Evolutionary conservation across 345 rosid genomes (phyloP).

Genomic region (Populus pruinosa): DNA sequence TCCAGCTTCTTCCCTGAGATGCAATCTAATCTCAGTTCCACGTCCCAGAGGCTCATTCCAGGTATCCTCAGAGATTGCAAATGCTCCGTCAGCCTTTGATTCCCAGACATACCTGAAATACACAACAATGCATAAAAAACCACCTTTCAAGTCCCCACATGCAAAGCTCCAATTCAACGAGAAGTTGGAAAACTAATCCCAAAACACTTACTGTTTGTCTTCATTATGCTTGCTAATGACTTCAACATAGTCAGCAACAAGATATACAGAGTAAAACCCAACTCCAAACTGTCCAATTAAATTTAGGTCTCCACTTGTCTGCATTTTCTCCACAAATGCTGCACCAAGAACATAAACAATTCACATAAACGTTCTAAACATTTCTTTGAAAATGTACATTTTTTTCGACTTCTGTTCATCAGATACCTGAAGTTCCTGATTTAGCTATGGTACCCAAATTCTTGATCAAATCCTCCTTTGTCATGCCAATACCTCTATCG

Average conservation of each 20-base stretch:
- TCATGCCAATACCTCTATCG: conserved; percentile 97
- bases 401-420: background rate
- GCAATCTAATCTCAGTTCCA: conserved; percentile 94
- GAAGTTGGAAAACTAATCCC: background rate
- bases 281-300: conserved; percentile 99
- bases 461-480: conserved; percentile 94
- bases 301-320: conserved; percentile 88
- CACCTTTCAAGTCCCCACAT: background rate
- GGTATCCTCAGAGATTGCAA: conserved; percentile 93
- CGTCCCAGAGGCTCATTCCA: conserved; percentile 98
- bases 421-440: conserved; percentile 95
- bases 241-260: conserved; percentile 96
- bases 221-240: conserved; percentile 95
- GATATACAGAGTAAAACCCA: conserved; percentile 97
- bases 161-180: background rate
- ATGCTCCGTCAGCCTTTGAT: conserved; percentile 97
- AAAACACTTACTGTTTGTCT: conserved; percentile 69
- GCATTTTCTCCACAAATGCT: conserved; percentile 99
- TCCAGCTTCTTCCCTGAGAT: conserved; percentile 94
- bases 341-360: conserved; percentile 8
- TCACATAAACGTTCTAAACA: background rate
- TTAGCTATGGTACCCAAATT: conserved; percentile 97
- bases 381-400: background rate
- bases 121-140: background rate
- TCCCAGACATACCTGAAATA: conserved; percentile 84